phyloP scores from a whole-genome alignment of 1,284 basidiomycete species.

The Pholiota adiposa region DNA sequence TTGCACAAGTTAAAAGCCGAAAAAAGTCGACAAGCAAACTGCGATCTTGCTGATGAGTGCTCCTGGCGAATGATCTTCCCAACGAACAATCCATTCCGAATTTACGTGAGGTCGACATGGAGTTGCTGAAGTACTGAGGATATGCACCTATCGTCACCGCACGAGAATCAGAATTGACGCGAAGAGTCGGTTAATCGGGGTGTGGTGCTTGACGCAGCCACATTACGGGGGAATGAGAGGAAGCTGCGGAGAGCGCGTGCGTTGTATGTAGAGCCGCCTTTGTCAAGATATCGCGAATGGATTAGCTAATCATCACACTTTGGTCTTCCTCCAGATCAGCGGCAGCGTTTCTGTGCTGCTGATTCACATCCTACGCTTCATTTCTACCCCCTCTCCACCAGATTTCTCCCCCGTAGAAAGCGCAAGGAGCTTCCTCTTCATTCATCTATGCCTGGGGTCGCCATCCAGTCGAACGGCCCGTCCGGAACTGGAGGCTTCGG shows the following conservation, averaged over 20 bases:
- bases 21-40: too few species aligned
- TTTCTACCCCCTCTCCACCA: not conserved
- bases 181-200: not conserved
- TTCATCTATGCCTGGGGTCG: constrained; percentile 24
- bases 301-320: constrained; percentile 17
- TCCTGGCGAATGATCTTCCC: too few species aligned
- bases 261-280: not conserved
- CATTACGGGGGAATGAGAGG: not conserved
- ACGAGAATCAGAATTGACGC: not conserved
- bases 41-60: too few species aligned
- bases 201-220: not conserved
- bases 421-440: not conserved
- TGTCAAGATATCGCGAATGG: constrained; percentile 1
- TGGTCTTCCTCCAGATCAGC: not conserved
- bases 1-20: too few species aligned
- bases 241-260: not conserved
- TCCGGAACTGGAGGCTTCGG: constrained; percentile 16
- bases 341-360: constrained; percentile 5
- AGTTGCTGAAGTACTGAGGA: too few species aligned
- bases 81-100: too few species aligned
- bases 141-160: too few species aligned
- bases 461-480: constrained; percentile 19
- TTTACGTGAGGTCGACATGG: too few species aligned
- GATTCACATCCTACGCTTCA: constrained; percentile 16
- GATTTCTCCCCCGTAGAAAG: constrained; percentile 7